Evolutionary conservation across 768 basidiomycete genomes (phyloP).

Genomic region (Podaxis mareebaensis): DNA sequence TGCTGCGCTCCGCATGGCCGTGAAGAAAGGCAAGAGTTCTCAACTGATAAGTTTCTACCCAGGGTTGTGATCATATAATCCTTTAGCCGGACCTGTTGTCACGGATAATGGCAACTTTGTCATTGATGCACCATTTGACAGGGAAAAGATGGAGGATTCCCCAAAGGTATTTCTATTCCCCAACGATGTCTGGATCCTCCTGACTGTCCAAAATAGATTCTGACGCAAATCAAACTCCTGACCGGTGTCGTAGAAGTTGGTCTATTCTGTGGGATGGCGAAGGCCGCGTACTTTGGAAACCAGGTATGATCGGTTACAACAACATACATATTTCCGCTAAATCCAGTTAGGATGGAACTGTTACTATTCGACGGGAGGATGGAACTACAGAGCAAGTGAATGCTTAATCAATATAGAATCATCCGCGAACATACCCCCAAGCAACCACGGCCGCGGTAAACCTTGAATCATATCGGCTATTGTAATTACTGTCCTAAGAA

Average conservation of each 20-base stretch:
- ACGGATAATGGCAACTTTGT: conserved; percentile 97
- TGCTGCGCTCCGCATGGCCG: conserved; percentile 89
- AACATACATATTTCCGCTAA: conserved; percentile 3
- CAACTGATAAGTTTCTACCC: not conserved
- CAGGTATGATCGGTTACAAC: conserved; percentile 42
- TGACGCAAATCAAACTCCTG: conserved; percentile 85
- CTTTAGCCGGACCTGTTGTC: conserved; percentile 88
- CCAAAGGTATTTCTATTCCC: conserved; percentile 42
- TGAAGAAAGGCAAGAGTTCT: conserved; percentile 56
- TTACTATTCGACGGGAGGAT: conserved; percentile 60
- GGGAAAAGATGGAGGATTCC: conserved; percentile 67
- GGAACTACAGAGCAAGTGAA: conserved; percentile 31
- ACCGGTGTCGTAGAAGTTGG: conserved; percentile 99
- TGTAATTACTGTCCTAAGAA: not conserved
- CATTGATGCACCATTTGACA: conserved; percentile 91
- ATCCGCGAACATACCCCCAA: not conserved
- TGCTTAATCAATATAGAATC: not conserved
- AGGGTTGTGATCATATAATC: conserved; percentile 1
- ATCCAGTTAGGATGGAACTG: conserved; percentile 60
- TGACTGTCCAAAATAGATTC: conserved; percentile 47
- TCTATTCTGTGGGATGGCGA: conserved; percentile 90
- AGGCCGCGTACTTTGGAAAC: conserved; percentile 97
- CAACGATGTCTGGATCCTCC: not conserved
- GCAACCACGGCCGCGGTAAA: not conserved
- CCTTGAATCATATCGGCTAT: not conserved